Conservation (phyloP, 1,139 yeast species). For the Saccharomyces hybrid region DNA sequence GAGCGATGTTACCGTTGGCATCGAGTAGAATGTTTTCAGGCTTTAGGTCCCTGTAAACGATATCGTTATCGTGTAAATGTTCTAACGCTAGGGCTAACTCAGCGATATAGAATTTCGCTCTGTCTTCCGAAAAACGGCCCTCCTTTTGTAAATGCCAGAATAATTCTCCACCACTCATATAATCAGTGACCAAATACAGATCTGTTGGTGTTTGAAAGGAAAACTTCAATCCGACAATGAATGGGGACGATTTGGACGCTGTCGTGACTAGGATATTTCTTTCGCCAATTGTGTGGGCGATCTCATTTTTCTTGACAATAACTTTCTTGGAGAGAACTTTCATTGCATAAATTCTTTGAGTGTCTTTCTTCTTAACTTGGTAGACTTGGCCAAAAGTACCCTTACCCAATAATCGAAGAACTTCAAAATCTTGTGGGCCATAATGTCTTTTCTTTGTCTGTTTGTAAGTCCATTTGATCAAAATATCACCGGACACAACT, state of each 20-base stretch:
- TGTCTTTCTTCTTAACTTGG: constrained; percentile 86
- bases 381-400: constrained; percentile 98
- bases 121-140: constrained; percentile 82
- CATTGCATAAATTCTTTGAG: constrained; percentile 91
- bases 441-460: constrained; percentile 64
- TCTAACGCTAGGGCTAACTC: constrained; percentile 87
- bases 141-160: constrained; percentile 97
- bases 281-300: constrained; percentile 96
- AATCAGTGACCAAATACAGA: constrained; percentile 87
- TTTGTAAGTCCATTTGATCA: constrained; percentile 66
- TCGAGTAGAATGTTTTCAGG: constrained; percentile 91
- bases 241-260: constrained; percentile 74
- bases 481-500: constrained; percentile 66
- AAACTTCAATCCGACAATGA: constrained; percentile 89
- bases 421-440: constrained; percentile 92
- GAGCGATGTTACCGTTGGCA: constrained; percentile 93
- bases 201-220: constrained; percentile 93
- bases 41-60: constrained; percentile 88
- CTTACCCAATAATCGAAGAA: constrained; percentile 79
- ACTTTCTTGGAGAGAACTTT: constrained; percentile 89
- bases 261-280: constrained; percentile 89
- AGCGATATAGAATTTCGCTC: constrained; percentile 94
- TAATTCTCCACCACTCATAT: constrained; percentile 96
- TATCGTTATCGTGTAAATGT: constrained; percentile 85
- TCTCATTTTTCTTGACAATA: constrained; percentile 91